Evolutionary conservation across 108 stramenopile genomes (phyloP).

Genomic region (Nitzschia sp.): DNA sequence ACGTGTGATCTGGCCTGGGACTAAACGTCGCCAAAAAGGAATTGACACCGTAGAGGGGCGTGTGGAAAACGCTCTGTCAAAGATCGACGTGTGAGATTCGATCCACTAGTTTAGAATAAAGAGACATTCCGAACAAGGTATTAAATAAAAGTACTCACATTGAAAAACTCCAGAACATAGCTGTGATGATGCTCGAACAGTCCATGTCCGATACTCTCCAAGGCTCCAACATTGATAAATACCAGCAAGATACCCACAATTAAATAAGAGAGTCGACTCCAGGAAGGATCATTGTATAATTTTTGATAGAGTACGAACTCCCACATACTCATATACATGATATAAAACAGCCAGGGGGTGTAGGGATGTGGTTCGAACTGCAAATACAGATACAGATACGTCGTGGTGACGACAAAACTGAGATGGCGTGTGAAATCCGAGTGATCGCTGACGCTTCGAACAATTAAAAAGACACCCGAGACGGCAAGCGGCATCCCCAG

Average conservation of each 20-base stretch:
- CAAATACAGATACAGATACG: constrained; percentile 19
- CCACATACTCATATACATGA: constrained; percentile 27
- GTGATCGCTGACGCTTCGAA: constrained; percentile 13
- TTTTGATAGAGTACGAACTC: constrained; percentile 18
- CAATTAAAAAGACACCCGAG: constrained; percentile 31
- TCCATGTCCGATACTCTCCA: constrained; percentile 32
- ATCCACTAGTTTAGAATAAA: neutral
- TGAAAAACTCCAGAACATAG: constrained; percentile 32
- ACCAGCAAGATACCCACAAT: constrained; percentile 12
- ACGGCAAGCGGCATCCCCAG: constrained; percentile 31
- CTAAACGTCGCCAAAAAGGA: constrained; percentile 6
- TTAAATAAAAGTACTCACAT: neutral
- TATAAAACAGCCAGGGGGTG: constrained; percentile 29
- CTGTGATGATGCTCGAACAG: constrained; percentile 33
- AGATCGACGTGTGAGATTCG: neutral
- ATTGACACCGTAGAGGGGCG: constrained; percentile 29
- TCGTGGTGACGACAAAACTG: constrained; percentile 9
- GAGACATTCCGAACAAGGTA: no score
- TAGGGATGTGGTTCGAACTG: constrained; percentile 17
- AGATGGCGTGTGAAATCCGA: constrained; percentile 20
- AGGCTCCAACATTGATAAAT: constrained; percentile 21
- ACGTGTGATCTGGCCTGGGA: constrained; percentile 24
- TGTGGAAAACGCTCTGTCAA: constrained; percentile 28
- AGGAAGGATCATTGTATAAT: constrained; percentile 1
- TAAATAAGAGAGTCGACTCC: constrained; percentile 7